Evolutionary conservation across 805 yeast genomes (phyloP).

Genomic region (Torulaspora indica): DNA sequence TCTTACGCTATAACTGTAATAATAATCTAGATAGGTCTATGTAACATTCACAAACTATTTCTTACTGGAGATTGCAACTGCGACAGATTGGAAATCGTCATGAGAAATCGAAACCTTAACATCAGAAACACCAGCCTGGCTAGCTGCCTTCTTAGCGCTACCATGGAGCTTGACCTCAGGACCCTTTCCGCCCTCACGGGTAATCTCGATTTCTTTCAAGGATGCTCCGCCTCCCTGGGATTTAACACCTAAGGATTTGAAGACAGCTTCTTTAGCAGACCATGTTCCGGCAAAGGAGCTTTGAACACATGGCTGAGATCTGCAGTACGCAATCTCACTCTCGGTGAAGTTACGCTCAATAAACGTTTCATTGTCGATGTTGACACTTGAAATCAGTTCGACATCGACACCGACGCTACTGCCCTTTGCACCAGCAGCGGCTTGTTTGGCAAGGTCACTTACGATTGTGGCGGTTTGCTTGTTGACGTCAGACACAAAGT

Average conservation of each 20-base stretch:
- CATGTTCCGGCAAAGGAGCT: conserved; percentile 96
- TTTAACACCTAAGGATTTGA: conserved; percentile 86
- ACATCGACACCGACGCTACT: conserved; percentile 93
- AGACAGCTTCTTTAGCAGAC: conserved; percentile 99
- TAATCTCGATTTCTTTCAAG: conserved; percentile 83
- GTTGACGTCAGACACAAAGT: conserved; percentile 40
- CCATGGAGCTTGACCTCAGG: conserved; percentile 79
- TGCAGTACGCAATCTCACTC: conserved; percentile 75
- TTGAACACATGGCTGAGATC: conserved; percentile 65
- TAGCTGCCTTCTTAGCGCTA: conserved; percentile 69
- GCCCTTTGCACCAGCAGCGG: conserved; percentile 28
- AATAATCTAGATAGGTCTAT: not conserved
- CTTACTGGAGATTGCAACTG: conserved; percentile 68
- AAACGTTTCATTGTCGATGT: conserved; percentile 85
- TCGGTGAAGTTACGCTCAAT: conserved; percentile 86
- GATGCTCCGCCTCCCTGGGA: conserved; percentile 95
- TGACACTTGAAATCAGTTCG: conserved; percentile 76
- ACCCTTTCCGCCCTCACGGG: conserved; percentile 66
- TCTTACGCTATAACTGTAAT: not conserved
- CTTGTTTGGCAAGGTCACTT: conserved; percentile 46
- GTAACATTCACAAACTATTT: conserved; percentile 9
- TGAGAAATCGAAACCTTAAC: conserved; percentile 91
- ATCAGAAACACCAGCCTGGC: conserved; percentile 57
- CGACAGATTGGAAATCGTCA: conserved; percentile 95
- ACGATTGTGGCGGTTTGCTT: conserved; percentile 62